Conservation (phyloP, 345 rosid species). For the Pseudoturritis turrita region DNA sequence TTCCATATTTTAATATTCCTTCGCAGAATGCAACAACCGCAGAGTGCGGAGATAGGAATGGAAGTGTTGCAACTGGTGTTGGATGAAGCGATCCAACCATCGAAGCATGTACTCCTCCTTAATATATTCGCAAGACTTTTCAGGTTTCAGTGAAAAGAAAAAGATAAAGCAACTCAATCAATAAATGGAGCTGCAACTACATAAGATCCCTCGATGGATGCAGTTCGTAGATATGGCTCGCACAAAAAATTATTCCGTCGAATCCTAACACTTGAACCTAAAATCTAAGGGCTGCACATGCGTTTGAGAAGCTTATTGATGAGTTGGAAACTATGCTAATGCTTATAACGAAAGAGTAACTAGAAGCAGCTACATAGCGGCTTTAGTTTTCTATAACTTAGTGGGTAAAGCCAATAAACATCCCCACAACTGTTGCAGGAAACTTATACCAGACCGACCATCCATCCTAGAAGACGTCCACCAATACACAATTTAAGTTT, state of each 20-base stretch:
- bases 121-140: constrained; percentile 5
- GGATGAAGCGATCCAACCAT: constrained; percentile 99
- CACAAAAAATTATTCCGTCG: background rate
- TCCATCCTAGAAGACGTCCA: background rate
- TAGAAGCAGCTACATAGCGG: background rate
- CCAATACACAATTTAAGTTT: background rate
- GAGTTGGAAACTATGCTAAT: background rate
- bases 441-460: background rate
- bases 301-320: background rate
- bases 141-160: constrained; percentile 12
- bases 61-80: constrained; percentile 90
- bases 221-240: background rate
- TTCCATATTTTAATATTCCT: constrained; percentile 86
- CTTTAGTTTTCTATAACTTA: background rate
- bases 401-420: background rate
- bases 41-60: constrained; percentile 96
- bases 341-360: background rate
- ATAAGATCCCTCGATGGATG: background rate
- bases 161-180: background rate
- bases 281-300: background rate
- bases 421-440: background rate
- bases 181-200: background rate
- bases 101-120: constrained; percentile 98
- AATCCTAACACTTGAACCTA: background rate
- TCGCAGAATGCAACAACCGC: constrained; percentile 99